These are phyloP conservation scores for Lodderomyces elongisporus DNA, from an alignment of 1,139 yeast genomes.

Conservation along the genomic window DNA sequence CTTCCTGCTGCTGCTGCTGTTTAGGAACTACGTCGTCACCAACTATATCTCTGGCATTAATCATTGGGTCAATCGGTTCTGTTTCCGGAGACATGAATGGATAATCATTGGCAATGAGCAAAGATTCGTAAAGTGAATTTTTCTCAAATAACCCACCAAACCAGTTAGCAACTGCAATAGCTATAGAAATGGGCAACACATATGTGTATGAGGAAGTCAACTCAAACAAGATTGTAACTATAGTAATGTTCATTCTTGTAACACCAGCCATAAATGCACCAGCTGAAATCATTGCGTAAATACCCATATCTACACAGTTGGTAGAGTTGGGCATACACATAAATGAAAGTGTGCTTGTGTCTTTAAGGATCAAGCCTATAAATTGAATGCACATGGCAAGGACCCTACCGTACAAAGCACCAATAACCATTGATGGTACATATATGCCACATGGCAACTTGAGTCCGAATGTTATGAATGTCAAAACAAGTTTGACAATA, in stretches of 20 bases:
- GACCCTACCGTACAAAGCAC: conserved; percentile 59
- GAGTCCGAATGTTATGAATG: conserved; percentile 54
- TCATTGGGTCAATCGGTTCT: conserved; percentile 34
- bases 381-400: conserved; percentile 47
- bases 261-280: conserved; percentile 70
- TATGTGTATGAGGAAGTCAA: conserved; percentile 57
- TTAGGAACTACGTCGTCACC: conserved; percentile 15
- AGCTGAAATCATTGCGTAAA: conserved; percentile 63
- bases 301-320: conserved; percentile 49
- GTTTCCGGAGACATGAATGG: conserved; percentile 48
- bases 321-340: conserved; percentile 15
- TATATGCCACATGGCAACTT: conserved; percentile 65
- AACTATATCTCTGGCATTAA: conserved; percentile 35
- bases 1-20: background rate
- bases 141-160: conserved; percentile 52
- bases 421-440: conserved; percentile 66
- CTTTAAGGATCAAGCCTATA: conserved; percentile 21
- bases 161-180: conserved; percentile 58
- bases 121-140: conserved; percentile 47
- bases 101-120: conserved; percentile 47
- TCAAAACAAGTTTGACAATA: conserved; percentile 41
- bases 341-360: conserved; percentile 4
- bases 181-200: conserved; percentile 54
- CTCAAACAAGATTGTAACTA: conserved; percentile 57
- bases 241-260: conserved; percentile 60